A percentile compares a stretch with the other conserved stretches of the same genome.
Conservation (phyloP, 2,329 filamentous ascomycete genomes). For the Penicillium sp. region DNA sequence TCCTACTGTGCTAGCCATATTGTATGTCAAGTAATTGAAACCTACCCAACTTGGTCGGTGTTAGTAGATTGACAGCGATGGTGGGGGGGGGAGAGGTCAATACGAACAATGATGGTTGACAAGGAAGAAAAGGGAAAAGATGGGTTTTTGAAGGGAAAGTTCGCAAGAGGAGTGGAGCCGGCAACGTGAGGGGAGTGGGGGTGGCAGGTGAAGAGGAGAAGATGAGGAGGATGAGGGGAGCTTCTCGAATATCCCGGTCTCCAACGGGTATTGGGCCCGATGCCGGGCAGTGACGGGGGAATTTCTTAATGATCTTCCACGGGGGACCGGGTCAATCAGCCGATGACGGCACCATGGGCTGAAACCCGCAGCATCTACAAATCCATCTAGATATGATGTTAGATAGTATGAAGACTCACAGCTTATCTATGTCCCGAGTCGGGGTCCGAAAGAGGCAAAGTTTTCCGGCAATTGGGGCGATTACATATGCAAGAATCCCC, state of each 20-base stretch:
- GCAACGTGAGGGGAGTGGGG: constrained; percentile 19
- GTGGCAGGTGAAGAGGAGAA: constrained; percentile 10
- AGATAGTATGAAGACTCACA: background rate
- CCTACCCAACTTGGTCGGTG: background rate
- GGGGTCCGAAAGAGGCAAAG: background rate
- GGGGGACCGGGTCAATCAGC: background rate
- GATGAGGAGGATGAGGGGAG: constrained; percentile 13
- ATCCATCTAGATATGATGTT: background rate
- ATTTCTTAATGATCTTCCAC: background rate
- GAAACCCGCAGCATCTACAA: background rate
- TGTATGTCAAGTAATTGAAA: constrained; percentile 17
- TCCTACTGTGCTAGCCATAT: constrained; percentile 59
- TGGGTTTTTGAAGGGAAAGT: constrained; percentile 18
- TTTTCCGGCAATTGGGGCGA: background rate
- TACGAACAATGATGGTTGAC: constrained; percentile 18
- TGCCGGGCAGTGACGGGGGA: background rate
- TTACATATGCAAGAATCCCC: background rate
- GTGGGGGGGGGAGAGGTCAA: constrained; percentile 1
- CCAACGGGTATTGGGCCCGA: constrained; percentile 14
- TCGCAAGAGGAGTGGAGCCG: constrained; percentile 8
- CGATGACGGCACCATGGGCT: background rate
- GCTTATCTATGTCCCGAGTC: background rate
- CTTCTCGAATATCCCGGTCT: background rate
- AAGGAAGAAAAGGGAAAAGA: constrained; percentile 13
- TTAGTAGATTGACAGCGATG: background rate